A percentile compares a stretch with the other conserved stretches of the same genome.
phyloP scores from a whole-genome alignment of 164 flowering plant genomes.

The Malania oleifera region DNA sequence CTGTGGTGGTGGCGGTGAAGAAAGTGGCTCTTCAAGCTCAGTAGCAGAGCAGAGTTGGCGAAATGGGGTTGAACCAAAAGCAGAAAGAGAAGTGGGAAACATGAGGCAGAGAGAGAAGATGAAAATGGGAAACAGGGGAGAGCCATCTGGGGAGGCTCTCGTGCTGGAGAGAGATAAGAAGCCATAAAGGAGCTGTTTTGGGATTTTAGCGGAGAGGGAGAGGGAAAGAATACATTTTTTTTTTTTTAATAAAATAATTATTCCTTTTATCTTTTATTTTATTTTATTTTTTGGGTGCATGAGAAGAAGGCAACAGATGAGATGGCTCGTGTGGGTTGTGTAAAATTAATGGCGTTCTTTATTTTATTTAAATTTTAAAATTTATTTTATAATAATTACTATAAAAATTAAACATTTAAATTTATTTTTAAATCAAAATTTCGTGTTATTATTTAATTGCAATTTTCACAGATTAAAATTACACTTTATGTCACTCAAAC shows the following conservation, averaged over 20 bases:
- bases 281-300: background rate
- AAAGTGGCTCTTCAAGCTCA: conserved; percentile 36
- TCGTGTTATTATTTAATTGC: no score
- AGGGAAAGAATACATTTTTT: background rate
- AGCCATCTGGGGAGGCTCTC: conserved; percentile 14
- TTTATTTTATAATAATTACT: no score
- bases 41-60: conserved; percentile 33
- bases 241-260: background rate
- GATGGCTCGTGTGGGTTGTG: no score
- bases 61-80: conserved; percentile 7
- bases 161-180: background rate
- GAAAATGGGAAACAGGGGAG: background rate
- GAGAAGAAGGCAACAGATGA: background rate
- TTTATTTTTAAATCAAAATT: no score
- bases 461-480: no score
- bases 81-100: background rate
- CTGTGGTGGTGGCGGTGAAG: conserved; percentile 17
- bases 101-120: conserved; percentile 3
- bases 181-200: background rate
- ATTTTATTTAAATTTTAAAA: no score
- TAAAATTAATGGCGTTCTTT: no score
- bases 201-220: background rate
- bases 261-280: no score
- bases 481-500: no score
- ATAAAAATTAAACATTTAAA: no score